Percentiles rank a stretch among this genome's conserved stretches.
These are phyloP conservation scores for Diutina sp. DNA, from an alignment of 1,139 yeast genomes.

Conservation along the genomic window DNA sequence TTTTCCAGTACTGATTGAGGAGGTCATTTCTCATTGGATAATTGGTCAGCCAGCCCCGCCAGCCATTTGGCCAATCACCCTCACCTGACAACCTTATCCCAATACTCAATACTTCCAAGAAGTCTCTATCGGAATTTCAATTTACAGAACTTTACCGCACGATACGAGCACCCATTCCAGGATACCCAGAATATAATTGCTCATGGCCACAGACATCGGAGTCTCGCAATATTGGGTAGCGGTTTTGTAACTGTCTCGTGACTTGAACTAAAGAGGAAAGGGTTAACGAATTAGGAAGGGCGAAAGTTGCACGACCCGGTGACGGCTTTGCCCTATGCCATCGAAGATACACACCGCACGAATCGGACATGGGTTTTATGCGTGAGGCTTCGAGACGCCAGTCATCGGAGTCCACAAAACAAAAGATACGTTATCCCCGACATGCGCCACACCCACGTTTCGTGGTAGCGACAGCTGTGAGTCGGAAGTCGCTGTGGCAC, in stretches of 20 bases:
- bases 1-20: too few species aligned
- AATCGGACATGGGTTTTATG: background rate
- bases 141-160: background rate
- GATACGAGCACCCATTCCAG: background rate
- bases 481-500: background rate
- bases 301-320: background rate
- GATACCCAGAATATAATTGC: background rate
- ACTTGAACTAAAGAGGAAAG: background rate
- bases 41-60: background rate
- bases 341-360: background rate
- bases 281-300: background rate
- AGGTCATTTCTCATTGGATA: too few species aligned
- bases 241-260: background rate
- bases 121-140: background rate
- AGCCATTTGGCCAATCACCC: background rate
- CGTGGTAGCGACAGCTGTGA: background rate
- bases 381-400: background rate
- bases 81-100: background rate
- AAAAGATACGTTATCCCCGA: background rate
- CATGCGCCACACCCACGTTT: background rate
- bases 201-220: background rate
- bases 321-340: background rate
- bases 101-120: background rate
- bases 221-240: background rate
- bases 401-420: background rate